phyloP scores from a whole-genome alignment of 495 filamentous ascomycete genomes.

The Hypoxylon perforatum region DNA sequence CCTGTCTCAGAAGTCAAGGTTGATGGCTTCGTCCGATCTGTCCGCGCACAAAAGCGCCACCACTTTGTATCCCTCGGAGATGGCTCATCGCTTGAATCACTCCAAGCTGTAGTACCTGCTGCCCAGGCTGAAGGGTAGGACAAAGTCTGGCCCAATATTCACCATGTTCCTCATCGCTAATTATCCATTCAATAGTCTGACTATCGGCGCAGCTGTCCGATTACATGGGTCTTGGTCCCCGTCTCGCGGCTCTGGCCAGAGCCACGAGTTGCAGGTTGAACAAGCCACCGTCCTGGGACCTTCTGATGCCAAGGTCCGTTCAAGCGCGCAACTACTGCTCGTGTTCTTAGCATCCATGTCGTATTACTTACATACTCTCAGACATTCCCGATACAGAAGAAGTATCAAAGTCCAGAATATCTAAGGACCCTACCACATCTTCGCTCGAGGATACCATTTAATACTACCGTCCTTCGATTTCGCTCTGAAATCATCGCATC shows the following conservation, averaged over 20 bases:
- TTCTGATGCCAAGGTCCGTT: constrained; percentile 79
- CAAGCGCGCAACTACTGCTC: constrained; percentile 7
- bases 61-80: constrained; percentile 89
- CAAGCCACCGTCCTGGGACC: constrained; percentile 76
- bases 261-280: constrained; percentile 80
- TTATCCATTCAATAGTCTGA: constrained; percentile 66
- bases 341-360: constrained; percentile 28
- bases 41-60: constrained; percentile 84
- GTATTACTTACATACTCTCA: constrained; percentile 51
- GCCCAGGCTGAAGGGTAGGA: constrained; percentile 78
- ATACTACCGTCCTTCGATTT: constrained; percentile 82
- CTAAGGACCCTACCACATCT: constrained; percentile 91
- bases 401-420: constrained; percentile 90
- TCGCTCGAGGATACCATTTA: constrained; percentile 82
- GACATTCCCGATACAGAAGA: constrained; percentile 93
- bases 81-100: constrained; percentile 79
- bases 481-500: constrained; percentile 82
- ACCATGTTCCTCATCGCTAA: constrained; percentile 31
- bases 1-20: constrained; percentile 58
- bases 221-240: constrained; percentile 82
- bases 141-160: constrained; percentile 47
- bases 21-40: constrained; percentile 83
- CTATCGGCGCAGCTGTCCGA: constrained; percentile 81
- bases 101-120: constrained; percentile 86
- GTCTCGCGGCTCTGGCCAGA: constrained; percentile 77